Percentiles rank a stretch among this genome's conserved stretches.
Conservation (phyloP, 2,329 filamentous ascomycete genomes). For the Talaromyces pinophilus region DNA sequence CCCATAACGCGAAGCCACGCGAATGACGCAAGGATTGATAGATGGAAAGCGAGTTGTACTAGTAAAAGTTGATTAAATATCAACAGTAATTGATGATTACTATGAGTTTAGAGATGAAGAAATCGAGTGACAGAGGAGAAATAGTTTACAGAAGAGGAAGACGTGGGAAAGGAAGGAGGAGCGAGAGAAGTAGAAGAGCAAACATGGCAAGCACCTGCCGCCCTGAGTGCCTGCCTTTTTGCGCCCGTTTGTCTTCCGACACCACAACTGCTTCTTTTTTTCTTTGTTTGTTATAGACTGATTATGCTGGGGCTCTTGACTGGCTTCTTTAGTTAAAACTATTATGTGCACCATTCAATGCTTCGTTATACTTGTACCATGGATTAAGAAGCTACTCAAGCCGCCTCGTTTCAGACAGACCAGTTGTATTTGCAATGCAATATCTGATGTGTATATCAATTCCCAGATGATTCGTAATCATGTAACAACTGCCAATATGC, state of each 20-base stretch:
- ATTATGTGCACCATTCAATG: neutral
- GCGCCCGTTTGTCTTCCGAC: neutral
- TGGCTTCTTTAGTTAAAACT: neutral
- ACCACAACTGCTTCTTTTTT: neutral
- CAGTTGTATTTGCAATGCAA: neutral
- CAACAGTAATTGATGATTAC: neutral
- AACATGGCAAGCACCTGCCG: neutral
- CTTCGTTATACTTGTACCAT: neutral
- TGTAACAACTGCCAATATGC: neutral
- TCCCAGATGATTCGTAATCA: neutral
- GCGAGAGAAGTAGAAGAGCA: neutral
- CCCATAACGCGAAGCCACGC: constrained; percentile 25
- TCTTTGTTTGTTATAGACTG: neutral
- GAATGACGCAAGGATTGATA: neutral
- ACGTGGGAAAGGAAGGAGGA: neutral
- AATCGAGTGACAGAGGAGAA: neutral
- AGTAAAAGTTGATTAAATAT: neutral
- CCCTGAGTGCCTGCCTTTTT: neutral
- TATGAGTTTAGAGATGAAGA: neutral
- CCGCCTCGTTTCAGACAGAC: neutral
- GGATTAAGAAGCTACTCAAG: neutral
- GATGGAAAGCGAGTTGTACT: neutral
- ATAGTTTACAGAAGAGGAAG: neutral
- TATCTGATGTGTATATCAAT: neutral
- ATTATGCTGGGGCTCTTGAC: neutral